phyloP scores from a whole-genome alignment of 78 protist species.

The Corallochytrium limacisporum region DNA sequence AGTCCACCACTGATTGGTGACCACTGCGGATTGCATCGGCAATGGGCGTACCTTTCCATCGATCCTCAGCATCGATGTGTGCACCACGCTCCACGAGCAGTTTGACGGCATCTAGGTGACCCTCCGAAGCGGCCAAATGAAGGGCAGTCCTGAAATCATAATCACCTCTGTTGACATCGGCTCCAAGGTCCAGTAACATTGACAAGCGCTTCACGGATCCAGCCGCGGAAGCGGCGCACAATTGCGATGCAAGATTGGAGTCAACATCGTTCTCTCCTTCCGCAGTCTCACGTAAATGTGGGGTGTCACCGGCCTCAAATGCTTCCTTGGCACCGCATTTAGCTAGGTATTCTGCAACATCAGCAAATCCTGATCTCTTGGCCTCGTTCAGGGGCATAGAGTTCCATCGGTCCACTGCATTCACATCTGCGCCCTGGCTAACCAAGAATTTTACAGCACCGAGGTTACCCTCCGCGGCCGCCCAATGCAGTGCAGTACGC shows the following conservation, averaged over 20 bases:
- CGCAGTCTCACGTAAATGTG: not conserved
- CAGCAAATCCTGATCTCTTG: not conserved
- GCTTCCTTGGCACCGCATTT: not conserved
- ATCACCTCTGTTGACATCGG: constrained; percentile 14
- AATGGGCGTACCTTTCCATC: constrained; percentile 43
- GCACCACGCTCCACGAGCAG: constrained; percentile 8
- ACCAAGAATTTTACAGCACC: not conserved
- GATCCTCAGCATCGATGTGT: constrained; percentile 4
- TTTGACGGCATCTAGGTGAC: constrained; percentile 29
- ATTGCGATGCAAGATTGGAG: no score
- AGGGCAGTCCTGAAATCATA: constrained; percentile 51
- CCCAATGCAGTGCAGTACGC: constrained; percentile 37
- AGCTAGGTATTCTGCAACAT: not conserved
- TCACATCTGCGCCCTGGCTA: not conserved
- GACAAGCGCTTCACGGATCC: no score
- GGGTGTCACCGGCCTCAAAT: not conserved
- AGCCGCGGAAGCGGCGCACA: no score
- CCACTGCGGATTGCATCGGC: constrained; percentile 23
- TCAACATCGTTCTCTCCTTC: not conserved
- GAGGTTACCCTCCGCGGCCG: constrained; percentile 6
- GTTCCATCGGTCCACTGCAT: not conserved
- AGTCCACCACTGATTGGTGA: not conserved
- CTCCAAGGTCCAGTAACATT: no score
- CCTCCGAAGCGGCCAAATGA: constrained; percentile 52
- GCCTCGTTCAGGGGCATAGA: not conserved